These are phyloP conservation scores for Pythium phragmitis DNA, from an alignment of 352 stramenopile genomes.

Conservation along the genomic window DNA sequence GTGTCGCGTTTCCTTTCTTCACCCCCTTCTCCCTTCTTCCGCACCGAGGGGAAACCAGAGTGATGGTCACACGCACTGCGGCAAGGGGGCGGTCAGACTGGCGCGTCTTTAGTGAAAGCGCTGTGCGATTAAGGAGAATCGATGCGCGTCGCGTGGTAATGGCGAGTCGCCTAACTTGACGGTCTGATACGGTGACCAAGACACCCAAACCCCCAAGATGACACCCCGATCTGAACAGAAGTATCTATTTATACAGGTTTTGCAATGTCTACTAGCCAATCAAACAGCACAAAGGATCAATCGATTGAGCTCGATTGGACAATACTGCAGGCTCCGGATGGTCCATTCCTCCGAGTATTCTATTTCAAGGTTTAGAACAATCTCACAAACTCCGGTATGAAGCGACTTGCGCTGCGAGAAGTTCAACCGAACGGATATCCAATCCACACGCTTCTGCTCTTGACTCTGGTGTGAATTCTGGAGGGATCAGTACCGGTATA, in stretches of 20 bases:
- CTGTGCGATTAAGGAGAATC: background rate
- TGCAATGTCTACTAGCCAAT: background rate
- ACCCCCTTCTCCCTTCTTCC: background rate
- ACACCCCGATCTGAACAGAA: slow-evolving; percentile 2
- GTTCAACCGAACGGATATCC: too few species aligned
- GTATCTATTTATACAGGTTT: background rate
- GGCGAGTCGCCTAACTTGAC: background rate
- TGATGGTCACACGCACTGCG: slow-evolving; percentile 14
- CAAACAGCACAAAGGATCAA: background rate
- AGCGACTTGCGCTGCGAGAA: too few species aligned
- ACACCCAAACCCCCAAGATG: background rate
- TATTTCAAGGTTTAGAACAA: background rate
- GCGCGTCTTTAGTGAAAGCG: background rate
- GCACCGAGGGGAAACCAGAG: slow-evolving; percentile 4
- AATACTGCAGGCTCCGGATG: background rate
- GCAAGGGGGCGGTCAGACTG: background rate
- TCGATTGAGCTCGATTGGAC: background rate
- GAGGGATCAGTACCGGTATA: too few species aligned
- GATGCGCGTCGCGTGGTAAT: background rate
- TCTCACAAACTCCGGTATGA: too few species aligned
- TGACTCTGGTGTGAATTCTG: too few species aligned
- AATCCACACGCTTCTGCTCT: too few species aligned
- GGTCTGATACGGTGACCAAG: background rate
- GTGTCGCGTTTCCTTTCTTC: slow-evolving; percentile 2
- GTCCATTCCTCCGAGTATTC: background rate